A percentile compares a stretch with the other conserved stretches of the same genome.
phyloP scores from a whole-genome alignment of 2,329 filamentous ascomycete species.

The Hypoxylon rubiginosum region DNA sequence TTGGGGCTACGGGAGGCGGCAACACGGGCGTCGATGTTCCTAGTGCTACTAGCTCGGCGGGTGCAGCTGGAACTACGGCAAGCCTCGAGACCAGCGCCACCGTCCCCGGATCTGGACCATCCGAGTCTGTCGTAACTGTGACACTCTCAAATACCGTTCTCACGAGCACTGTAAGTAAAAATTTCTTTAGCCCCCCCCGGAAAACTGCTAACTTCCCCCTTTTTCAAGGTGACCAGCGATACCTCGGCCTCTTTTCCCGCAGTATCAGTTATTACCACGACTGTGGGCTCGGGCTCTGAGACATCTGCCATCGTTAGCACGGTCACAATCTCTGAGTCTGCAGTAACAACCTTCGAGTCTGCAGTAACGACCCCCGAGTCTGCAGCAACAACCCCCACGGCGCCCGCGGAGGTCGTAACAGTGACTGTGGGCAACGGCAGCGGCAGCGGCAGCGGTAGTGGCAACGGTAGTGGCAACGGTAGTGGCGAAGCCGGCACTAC shows the following conservation, averaged over 20 bases:
- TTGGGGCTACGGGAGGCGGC: conserved; percentile 5
- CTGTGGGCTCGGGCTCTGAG: conserved; percentile 20
- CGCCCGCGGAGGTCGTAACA: conserved; percentile 22
- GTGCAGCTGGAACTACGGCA: conserved; percentile 1
- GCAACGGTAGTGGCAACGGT: neutral
- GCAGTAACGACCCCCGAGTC: conserved; percentile 7
- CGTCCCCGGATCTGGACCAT: conserved; percentile 16
- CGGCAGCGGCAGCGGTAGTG: too few species aligned
- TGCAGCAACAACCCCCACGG: conserved; percentile 13
- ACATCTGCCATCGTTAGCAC: conserved; percentile 27
- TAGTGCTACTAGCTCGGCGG: conserved; percentile 20
- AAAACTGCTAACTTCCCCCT: conserved; percentile 18
- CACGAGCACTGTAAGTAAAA: conserved; percentile 31
- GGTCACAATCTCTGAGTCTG: conserved; percentile 24
- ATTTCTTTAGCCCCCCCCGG: neutral
- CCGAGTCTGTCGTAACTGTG: conserved; percentile 30
- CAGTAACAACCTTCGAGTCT: conserved; percentile 6
- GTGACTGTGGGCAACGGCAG: conserved; percentile 24
- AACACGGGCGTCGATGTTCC: conserved; percentile 3
- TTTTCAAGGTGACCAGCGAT: conserved; percentile 17
- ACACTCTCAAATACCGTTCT: conserved; percentile 29
- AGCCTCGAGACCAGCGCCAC: conserved; percentile 1
- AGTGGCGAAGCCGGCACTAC: neutral
- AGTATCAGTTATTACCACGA: conserved; percentile 35
- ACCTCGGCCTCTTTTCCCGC: conserved; percentile 21